Evolutionary conservation across 768 basidiomycete genomes (phyloP), one percentile per base, ranked within the genome.

Genomic region (Obba rivulosa): DNA sequence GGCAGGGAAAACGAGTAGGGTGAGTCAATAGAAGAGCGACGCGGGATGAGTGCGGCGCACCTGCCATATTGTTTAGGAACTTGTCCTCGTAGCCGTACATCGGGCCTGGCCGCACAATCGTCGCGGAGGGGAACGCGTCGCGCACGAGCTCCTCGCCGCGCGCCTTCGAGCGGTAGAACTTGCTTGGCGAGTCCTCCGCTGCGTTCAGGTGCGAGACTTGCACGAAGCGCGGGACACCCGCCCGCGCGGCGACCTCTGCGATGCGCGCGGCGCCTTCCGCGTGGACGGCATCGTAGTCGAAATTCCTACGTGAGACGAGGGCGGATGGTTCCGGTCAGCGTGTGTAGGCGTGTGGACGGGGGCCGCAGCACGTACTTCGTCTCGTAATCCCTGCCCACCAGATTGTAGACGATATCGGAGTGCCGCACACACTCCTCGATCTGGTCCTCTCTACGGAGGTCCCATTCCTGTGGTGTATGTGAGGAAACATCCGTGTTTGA

Each of bases 61-160:
- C 71, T 43, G 92, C 87, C 68, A 96, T 87, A 64, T 89, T 93
- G 65, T 87, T 94, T 62, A 98, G 69, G 43, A 98, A 69, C 67
- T 86, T 91, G 71, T 99, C 96, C 68, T 99, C 96, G 60, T 85
- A 81, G n/a, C 96, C 96, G 66, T 74, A 99, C 81, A 97, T 82
- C 25, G 78, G 62, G 9, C 80, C 80, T 36, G 96, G 96, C 42
- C 92, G 75, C 46, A 96, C 77, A 57, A 99, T 88, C 34, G 90
- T 96, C 34, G 93, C 92, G 31, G 72, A 74, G 2, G 87, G 86
- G 75, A 92, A 97, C 3, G 74, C 87, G 45, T 79, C 77, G 63
- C 81, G 83, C 53, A 98, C 93, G 43, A 78, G 81, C 55, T 85
- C 81, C 68, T 99, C 96, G 28, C 94, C 95, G 57, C 84, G 83